A percentile compares a stretch with the other conserved stretches of the same genome.
Conservation (phyloP, 306 rosid species). For the Fagus sylvatica region DNA sequence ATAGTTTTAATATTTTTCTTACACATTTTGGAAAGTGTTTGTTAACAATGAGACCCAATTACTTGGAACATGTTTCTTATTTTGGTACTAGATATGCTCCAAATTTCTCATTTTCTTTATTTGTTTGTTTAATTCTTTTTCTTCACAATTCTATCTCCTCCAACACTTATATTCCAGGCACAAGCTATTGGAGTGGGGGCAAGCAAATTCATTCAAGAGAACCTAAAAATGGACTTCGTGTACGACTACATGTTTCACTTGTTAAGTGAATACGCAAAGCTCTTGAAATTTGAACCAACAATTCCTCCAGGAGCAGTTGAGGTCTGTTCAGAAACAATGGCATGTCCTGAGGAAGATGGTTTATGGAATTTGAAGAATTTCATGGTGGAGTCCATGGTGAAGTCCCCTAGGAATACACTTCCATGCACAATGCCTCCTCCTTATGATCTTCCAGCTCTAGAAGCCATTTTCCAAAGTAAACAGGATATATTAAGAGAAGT, state of each 20-base stretch:
- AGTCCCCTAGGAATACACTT: conserved; percentile 33
- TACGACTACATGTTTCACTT: conserved; percentile 54
- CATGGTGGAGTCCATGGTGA: conserved; percentile 36
- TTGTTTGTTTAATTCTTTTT: too few relatives aligned
- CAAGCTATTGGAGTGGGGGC: conserved; percentile 35
- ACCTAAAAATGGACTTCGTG: conserved; percentile 45
- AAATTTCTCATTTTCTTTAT: not conserved
- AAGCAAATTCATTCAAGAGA: conserved; percentile 27
- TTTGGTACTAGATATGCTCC: not conserved
- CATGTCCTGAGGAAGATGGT: conserved; percentile 22
- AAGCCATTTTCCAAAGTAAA: conserved; percentile 11
- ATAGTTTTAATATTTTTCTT: too few relatives aligned
- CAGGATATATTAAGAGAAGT: conserved; percentile 16
- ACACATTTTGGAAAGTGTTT: too few relatives aligned
- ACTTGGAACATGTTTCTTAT: too few relatives aligned
- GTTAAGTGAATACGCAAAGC: conserved; percentile 38
- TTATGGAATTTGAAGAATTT: not conserved
- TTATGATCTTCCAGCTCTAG: conserved; percentile 20
- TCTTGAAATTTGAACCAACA: conserved; percentile 40
- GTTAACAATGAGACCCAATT: too few relatives aligned
- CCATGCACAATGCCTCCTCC: conserved; percentile 51
- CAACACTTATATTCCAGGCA: conserved; percentile 10
- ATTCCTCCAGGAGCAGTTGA: conserved; percentile 39
- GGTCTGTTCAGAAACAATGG: conserved; percentile 36
- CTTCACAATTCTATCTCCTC: too few relatives aligned